Base-by-base conservation (phyloP, 768 basidiomycete genomes). In the Mycena olivaceomarginata region DNA sequence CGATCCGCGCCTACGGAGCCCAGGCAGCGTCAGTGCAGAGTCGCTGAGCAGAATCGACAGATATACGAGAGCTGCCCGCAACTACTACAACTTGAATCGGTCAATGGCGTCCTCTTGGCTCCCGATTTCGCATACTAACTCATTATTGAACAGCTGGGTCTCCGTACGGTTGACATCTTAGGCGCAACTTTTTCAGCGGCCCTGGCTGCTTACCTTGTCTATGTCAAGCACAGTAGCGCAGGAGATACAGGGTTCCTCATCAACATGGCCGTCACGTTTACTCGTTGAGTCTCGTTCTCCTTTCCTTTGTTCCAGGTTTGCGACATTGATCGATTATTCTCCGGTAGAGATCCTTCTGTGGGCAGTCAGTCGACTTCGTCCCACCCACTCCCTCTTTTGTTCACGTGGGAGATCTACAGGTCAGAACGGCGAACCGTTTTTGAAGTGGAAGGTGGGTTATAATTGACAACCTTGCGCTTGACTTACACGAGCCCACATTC, bases 1-100 rank as follows among this genome's bases (percentile, higher is more conserved):
- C 89, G 3, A 89, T 92, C 69, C 83, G 91, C 16, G 91, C 91
- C 1, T 92, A 89, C 75, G 87, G 87, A 4, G 89, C 89, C 12
- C 85, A 90, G 81, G 83, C 18, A 77, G 81, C 37, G 89, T 84
- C 84, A 85, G 72, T 71, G 40, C n/a, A 73, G 82, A 88, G 74
- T 84, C 88, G 16, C 76, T 86, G 3, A 31, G 31, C 31, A 31
- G 31, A 31, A 31, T 31, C 31, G 31, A 31, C 31, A 31, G 31
- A 31, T 90, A 86, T 71, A 82, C 83, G 8, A 81, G 76, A 31
- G 76, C 76, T 9, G 71, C 76, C n/a, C 67, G 76, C 12, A 77
- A 63, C 43, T 73, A 43, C 57, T 73, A 73, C 62, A 70, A 69
- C 39, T 51, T 75, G 25, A 75, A 75, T 39, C n/a, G 73, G 73